phyloP scores from a whole-genome alignment of 2,329 filamentous ascomycete species.

The Thielaviopsis ethacetica region DNA sequence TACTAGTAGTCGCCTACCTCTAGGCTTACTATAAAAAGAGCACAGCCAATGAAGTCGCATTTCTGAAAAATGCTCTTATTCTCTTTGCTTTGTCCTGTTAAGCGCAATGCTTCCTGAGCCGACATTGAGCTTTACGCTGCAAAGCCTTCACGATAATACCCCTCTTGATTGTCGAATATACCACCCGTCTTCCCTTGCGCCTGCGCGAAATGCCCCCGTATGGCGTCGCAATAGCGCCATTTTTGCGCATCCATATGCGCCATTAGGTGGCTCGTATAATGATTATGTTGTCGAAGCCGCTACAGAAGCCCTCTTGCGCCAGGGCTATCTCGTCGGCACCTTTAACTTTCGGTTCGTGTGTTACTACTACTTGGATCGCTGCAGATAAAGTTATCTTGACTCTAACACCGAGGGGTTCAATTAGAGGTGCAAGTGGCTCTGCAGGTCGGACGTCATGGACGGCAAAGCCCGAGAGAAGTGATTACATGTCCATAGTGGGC shows the following conservation, averaged over 20 bases:
- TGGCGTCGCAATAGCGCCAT: slow-evolving; percentile 41
- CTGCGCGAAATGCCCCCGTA: slow-evolving; percentile 18
- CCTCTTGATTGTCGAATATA: slow-evolving; percentile 71
- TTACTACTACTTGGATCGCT: slow-evolving; percentile 1
- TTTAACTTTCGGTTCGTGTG: slow-evolving; percentile 67
- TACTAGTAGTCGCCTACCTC: background rate
- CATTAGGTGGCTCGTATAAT: slow-evolving; percentile 71
- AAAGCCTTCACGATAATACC: slow-evolving; percentile 63
- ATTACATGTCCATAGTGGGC: slow-evolving; percentile 70
- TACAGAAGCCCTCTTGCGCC: slow-evolving; percentile 45
- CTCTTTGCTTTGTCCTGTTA: background rate
- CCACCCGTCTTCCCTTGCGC: slow-evolving; percentile 38
- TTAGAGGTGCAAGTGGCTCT: slow-evolving; percentile 60
- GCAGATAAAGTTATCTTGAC: background rate
- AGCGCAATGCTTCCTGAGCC: slow-evolving; percentile 7
- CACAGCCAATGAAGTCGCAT: no score
- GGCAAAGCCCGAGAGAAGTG: slow-evolving; percentile 59
- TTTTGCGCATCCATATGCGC: slow-evolving; percentile 81
- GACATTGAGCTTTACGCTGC: slow-evolving; percentile 37
- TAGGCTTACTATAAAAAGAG: background rate
- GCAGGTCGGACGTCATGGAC: slow-evolving; percentile 77
- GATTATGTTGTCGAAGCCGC: slow-evolving; percentile 60
- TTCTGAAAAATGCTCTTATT: background rate
- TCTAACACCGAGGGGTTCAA: background rate
- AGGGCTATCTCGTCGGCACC: slow-evolving; percentile 62